Evolutionary conservation across 1,139 yeast genomes (phyloP), one percentile per base, ranked within the genome.

Genomic region (Hyphopichia fennica): DNA sequence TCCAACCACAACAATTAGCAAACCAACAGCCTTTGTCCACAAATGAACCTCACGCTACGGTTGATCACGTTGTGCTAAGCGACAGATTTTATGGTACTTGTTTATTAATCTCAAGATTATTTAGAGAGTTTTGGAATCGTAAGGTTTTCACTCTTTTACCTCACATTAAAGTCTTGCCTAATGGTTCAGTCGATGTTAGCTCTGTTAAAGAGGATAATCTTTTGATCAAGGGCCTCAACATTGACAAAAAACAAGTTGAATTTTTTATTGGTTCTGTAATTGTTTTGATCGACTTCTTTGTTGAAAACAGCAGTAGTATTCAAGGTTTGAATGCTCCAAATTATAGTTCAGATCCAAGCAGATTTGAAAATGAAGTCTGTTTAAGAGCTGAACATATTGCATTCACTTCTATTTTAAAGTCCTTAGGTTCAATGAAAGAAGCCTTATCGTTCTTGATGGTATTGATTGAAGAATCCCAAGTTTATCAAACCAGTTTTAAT

Each of bases 81-180:
- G 96, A 96, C 51, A 73, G 97, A 50, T 90, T 91, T 55, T 93
- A 89, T 61, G 98, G 97, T 40, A 79, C 90, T n/a, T 84, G 95
- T 16, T 75, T 90, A 35, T 77, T 91, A 45, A 67, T 90, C 30
- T 77, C 96, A 1, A 79, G 99, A 54, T 65, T 90, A 17, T 79
- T 93, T 51, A 76, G 95, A 49, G 84, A 83, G 28, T 70, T 81
- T 41, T 95, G 99, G 99, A 76, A 76, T 42, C 70, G 69, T 28
- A 82, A 81, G 41, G 87, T 90, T 2, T 88, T 91, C 54, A 54
- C 57, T 19, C 70, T 71, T 9, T 60, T 79, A 39, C 68, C 75
- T 1, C 68, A 72, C 38, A 68, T 79, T 36, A 79, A 73, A 47
- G 65, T 68, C 38, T 67, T 65, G 31, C 65, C 63, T 16, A 51